Base-by-base conservation (phyloP, 176 grass and related monocot genomes). In the Carex littledalei region DNA sequence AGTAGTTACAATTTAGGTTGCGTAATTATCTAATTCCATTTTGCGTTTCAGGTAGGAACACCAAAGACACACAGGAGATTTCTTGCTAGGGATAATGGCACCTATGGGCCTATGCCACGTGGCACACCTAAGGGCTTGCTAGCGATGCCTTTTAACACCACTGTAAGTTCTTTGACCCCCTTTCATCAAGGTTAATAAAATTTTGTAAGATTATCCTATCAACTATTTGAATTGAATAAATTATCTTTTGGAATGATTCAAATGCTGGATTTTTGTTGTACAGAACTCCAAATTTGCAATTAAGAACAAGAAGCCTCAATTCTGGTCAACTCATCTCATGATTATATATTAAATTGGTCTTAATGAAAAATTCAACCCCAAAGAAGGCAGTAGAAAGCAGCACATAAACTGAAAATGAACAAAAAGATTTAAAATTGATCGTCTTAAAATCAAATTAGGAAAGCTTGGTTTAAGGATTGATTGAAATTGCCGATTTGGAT, bases 131-230 rank as follows among this genome's bases (percentile, higher is more conserved):
- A 98, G 87, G 95, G 95, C 9, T 87, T 98, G 81, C 80, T 98
- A 17, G 95, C 85, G 54, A 94, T 98, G 95, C 95, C 95, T 86
- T 98, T 94, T 76, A 98, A 98, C 85, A 94, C 92, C 62, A 98
- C 95, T 20, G 95, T 94, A 86, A 90, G 95, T 89, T 45, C 13
- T n/a, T 87, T 41, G 8, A 80, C 0, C 64, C 72, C 57, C 31
- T 45, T 39, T 43, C 35, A 21, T 63, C 35, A 0, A 63, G 17
- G n/a, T 81, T 86, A 18, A 66, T 71, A 78, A 55, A 18, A 73
- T 63, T 88, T 70, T 35, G 17, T 47, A 26, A 78, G n/a, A 60
- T 62, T 78, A 47, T 74, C 41, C 29, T 20, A 39, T 45, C 55
- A 61, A 62, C 11, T 63, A 43, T 47, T 76, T 60, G 31, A 59